Conservation (phyloP, 805 yeast genomes). For the Candida incommunis region DNA sequence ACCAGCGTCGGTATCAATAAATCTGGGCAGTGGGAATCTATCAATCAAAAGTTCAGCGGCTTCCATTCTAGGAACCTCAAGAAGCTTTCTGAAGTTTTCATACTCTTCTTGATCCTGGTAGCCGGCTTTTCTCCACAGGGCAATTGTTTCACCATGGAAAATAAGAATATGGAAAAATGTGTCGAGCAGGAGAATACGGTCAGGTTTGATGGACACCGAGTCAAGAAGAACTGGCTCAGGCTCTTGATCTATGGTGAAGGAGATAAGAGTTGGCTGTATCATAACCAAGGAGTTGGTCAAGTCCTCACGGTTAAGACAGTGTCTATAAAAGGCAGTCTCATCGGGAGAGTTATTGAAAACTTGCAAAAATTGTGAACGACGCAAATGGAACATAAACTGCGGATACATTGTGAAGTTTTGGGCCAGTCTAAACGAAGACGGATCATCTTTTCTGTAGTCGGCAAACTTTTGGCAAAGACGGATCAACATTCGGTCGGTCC, state of each 20-base stretch:
- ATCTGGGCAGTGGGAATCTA: conserved; percentile 95
- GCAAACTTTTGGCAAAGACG: conserved; percentile 87
- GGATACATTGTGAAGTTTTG: conserved; percentile 82
- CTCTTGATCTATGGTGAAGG: conserved; percentile 71
- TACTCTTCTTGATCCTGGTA: conserved; percentile 87
- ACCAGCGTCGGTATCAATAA: conserved; percentile 94
- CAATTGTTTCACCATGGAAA: conserved; percentile 88
- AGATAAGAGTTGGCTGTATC: conserved; percentile 94
- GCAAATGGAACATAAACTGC: conserved; percentile 86
- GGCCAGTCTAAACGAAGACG: conserved; percentile 66
- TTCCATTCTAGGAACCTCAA: conserved; percentile 81
- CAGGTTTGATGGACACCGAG: conserved; percentile 82
- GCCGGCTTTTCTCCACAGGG: conserved; percentile 92
- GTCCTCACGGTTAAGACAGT: conserved; percentile 80
- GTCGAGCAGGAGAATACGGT: conserved; percentile 74
- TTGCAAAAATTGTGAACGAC: conserved; percentile 91
- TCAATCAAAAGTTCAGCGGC: conserved; percentile 86
- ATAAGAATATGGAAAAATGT: conserved; percentile 94
- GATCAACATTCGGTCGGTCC: conserved; percentile 89
- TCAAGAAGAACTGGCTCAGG: conserved; percentile 87
- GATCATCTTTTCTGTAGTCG: conserved; percentile 79
- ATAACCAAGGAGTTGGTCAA: conserved; percentile 84
- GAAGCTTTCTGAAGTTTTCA: conserved; percentile 70
- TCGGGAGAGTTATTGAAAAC: conserved; percentile 98
- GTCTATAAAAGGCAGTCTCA: conserved; percentile 95